Evolutionary conservation across 75 land plant genomes (phyloP), one percentile per base, ranked within the genome.

Genomic region (Cunninghamia lanceolata): DNA sequence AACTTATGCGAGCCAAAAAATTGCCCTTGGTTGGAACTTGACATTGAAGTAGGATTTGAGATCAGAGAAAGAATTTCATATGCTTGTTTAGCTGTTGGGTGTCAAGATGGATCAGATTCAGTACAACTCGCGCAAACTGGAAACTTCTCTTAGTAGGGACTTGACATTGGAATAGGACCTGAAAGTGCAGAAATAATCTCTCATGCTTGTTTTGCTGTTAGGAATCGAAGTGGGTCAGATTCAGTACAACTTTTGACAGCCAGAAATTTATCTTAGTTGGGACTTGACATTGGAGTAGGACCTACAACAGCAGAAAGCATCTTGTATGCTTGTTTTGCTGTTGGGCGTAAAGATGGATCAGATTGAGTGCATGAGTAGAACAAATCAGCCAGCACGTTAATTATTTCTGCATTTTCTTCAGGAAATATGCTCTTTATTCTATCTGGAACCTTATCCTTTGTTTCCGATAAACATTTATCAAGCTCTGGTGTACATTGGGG

Each of bases 261-360:
- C 50, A 10, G 46, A 80, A 45, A 45, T 14, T 80, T 1, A 25
- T 21, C 30, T 80, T 43, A n/a, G 82, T 80, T 28, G 66, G 79
- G 91, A 68, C 56, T 90, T 83, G 88, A 63, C 6, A 86, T 86
- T 66, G 82, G 84, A 40, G 34, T 85, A 80, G 84, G 90, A 74
- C 80, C 87, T 85, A 50, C 86, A 84, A 73, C 91, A 84, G 88
- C 86, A 74, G 90, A 90, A 81, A 95, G 88, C 54, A 83, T 79
- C 19, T 91, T 87, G 75, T 95, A 91, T 4, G 92, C 87, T 40
- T 94, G 86, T 50, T 86, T 87, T 5, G 98, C 96, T 56, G 96
- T 93, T 4, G 99, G 99, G 4, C 99, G 95, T 34, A 90, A 89
- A 13, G 86, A 32, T 38, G 99, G 95, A 88, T 88, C 87, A 52